Base-by-base conservation (phyloP, 495 filamentous ascomycete species). In the Hypoxylon trugodes region DNA sequence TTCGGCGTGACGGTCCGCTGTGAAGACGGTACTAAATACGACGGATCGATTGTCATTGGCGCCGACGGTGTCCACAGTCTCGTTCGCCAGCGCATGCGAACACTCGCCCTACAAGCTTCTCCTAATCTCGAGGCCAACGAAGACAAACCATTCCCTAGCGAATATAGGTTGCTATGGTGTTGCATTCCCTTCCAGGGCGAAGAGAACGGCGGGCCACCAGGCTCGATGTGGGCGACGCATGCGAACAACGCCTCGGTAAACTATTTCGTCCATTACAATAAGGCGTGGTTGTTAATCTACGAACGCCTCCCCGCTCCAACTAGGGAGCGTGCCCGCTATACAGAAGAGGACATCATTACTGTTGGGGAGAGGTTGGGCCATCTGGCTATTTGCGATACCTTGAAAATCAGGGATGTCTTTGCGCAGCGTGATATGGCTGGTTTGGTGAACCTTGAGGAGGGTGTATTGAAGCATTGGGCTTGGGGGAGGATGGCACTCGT, bases 41-140 rank as follows among this genome's bases (percentile, higher is more conserved):
- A 69, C 1, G 82, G 81, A 4, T 69, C 73, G 35, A 53, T 83
- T 21, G 71, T 83, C n/a, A 60, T 85, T 13, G 81, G 81, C 5
- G 78, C 76, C 15, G 82, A 84, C 53, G 81, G 81, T 2, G 73
- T 80, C n/a, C 75, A 80, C 47, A 79, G 76, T 40, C 48, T 68
- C 1, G 74, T 76, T 12, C 71, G 80, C 1, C 42, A 69, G 6
- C 69, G 72, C 40, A 73, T 82, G 46, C 72, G 72, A 54, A 47
- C 46, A 7, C 46, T 70, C 7, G 73, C 72, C 10, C 36, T 69
- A 12, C 45, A 68, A 57, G 42, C 38, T 13, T 50, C 55, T 7
- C 58, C 65, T 3, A 54, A 47, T 5, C 32, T 33, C 21, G 40
- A 55, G 7, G 36, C 50, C 41, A 50, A 61, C 4, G 53, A 56